Conservation (phyloP, 345 rosid genomes). For the Pistacia atlantica region DNA sequence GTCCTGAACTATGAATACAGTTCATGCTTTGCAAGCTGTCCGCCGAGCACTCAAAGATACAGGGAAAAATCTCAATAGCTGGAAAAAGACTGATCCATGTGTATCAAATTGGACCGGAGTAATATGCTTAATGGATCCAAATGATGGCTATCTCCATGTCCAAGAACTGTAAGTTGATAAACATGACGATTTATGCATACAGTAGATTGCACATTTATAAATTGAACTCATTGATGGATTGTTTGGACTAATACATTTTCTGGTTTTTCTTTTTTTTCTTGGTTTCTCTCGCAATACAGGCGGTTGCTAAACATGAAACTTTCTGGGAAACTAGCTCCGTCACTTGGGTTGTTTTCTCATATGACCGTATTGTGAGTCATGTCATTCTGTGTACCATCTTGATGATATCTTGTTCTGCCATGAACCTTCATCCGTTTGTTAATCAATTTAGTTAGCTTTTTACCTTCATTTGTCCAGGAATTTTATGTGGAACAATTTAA, state of each 20-base stretch:
- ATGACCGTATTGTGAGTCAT: constrained; percentile 62
- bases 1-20: background rate
- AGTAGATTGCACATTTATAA: no score
- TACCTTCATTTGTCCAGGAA: constrained; percentile 42
- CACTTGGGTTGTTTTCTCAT: constrained; percentile 65
- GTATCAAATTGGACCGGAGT: constrained; percentile 89
- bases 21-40: constrained; percentile 10
- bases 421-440: background rate
- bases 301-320: constrained; percentile 75
- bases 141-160: constrained; percentile 80
- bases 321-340: constrained; percentile 75
- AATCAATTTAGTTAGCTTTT: no score
- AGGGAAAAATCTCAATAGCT: constrained; percentile 53
- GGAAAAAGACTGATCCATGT: constrained; percentile 86
- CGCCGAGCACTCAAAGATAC: constrained; percentile 6
- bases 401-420: background rate
- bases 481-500: constrained; percentile 87
- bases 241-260: background rate
- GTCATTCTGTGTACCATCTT: background rate
- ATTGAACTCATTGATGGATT: background rate
- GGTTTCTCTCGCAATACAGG: constrained; percentile 40
- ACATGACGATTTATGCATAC: no score
- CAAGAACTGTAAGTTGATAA: constrained; percentile 54
- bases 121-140: constrained; percentile 52
- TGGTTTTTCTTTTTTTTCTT: background rate